Evolutionary conservation across 495 filamentous ascomycete genomes (phyloP).

Genomic region (Daldinia caldariorum): DNA sequence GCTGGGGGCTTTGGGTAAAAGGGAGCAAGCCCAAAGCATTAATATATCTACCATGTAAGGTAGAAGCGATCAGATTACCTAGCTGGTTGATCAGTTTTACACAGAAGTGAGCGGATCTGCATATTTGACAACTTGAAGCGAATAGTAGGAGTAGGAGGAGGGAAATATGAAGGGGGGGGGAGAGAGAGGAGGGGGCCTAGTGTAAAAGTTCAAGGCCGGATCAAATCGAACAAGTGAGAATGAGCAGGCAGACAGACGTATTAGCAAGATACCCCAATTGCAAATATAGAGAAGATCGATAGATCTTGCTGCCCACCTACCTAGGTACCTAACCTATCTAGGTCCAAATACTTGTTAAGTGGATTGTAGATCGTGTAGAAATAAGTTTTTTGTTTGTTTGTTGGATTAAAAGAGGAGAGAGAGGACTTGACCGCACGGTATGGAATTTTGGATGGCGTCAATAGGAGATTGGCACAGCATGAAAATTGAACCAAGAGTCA

Average conservation of each 20-base stretch:
- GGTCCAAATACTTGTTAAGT: background rate
- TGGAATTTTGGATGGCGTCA: background rate
- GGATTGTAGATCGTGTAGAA: background rate
- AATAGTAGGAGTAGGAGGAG: background rate
- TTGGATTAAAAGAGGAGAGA: background rate
- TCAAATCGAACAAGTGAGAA: no score
- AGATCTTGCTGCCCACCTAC: background rate
- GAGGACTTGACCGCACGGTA: background rate
- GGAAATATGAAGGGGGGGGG: background rate
- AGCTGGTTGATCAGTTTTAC: background rate
- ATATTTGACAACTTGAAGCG: conserved; percentile 2
- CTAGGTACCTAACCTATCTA: background rate
- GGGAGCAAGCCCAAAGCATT: background rate
- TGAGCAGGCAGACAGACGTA: background rate
- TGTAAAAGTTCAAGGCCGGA: background rate
- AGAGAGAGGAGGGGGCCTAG: background rate
- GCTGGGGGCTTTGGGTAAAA: background rate
- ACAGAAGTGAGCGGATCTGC: background rate
- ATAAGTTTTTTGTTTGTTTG: background rate
- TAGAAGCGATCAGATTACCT: background rate
- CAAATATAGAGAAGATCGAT: conserved; percentile 18
- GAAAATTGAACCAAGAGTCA: conserved; percentile 1
- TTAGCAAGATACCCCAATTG: conserved; percentile 34
- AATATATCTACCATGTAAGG: background rate
- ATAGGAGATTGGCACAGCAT: background rate